Conservation (phyloP, 2,329 filamentous ascomycete genomes). For the Davidsoniella neocaledoniae region DNA sequence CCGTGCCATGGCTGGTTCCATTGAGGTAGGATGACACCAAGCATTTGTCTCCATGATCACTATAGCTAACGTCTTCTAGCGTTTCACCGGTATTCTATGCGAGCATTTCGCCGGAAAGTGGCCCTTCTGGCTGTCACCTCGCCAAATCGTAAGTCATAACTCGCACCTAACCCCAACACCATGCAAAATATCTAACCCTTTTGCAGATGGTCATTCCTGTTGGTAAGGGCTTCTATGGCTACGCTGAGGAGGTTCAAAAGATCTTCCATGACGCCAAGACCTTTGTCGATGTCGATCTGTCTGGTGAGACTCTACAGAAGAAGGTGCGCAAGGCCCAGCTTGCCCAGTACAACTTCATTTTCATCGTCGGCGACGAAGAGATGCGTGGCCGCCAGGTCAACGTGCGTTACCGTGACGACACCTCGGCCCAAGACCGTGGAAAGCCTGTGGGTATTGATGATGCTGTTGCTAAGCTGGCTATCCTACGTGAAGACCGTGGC, state of each 20-base stretch:
- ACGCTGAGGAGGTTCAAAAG: constrained; percentile 56
- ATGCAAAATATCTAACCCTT: constrained; percentile 18
- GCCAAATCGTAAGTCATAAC: constrained; percentile 38
- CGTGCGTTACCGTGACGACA: constrained; percentile 47
- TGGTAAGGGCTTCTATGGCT: constrained; percentile 53
- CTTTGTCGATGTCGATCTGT: constrained; percentile 41
- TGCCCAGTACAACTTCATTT: constrained; percentile 71
- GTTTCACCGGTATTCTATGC: constrained; percentile 56
- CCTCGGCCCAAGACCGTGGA: constrained; percentile 42
- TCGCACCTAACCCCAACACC: not conserved
- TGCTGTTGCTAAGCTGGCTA: constrained; percentile 36
- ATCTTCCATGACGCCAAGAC: constrained; percentile 51
- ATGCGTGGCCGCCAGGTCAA: constrained; percentile 43
- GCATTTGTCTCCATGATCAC: not conserved
- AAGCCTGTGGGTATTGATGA: constrained; percentile 40
- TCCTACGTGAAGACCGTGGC: constrained; percentile 29
- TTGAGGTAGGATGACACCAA: constrained; percentile 19
- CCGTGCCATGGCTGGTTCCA: constrained; percentile 60
- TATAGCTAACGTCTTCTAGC: constrained; percentile 20
- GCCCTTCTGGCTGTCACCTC: constrained; percentile 79
- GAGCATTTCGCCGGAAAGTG: constrained; percentile 80
- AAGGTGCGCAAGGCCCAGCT: constrained; percentile 74
- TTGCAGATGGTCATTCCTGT: constrained; percentile 46
- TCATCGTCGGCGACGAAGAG: constrained; percentile 49
- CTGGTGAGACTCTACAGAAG: constrained; percentile 69